These are phyloP conservation scores for Mediolabrus comicus DNA, from an alignment of 108 stramenopile species.

Conservation along the genomic window DNA sequence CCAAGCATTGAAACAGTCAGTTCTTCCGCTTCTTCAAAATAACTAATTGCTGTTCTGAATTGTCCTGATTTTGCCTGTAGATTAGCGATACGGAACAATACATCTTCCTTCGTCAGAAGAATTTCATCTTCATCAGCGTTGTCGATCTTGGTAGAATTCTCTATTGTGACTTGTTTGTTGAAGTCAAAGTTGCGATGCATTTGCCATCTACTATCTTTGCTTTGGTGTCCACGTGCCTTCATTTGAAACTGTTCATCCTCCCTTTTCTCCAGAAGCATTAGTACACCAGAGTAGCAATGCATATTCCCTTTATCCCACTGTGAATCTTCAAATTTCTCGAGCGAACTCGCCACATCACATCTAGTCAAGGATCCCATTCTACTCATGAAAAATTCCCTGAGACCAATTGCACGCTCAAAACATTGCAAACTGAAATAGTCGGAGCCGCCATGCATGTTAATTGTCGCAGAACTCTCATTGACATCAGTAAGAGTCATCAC, in stretches of 20 bases:
- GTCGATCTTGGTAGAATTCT: background rate
- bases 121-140: background rate
- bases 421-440: constrained; percentile 15
- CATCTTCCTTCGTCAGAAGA: constrained; percentile 35
- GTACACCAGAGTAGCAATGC: constrained; percentile 25
- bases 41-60: constrained; percentile 34
- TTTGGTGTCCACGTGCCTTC: background rate
- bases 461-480: constrained; percentile 24
- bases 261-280: constrained; percentile 29
- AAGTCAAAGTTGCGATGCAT: constrained; percentile 2
- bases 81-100: constrained; percentile 45
- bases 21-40: constrained; percentile 42
- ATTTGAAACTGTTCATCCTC: constrained; percentile 1
- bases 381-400: constrained; percentile 21
- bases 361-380: constrained; percentile 12
- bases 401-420: constrained; percentile 38
- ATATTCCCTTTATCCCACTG: constrained; percentile 23
- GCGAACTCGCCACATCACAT: constrained; percentile 14
- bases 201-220: constrained; percentile 16
- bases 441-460: constrained; percentile 14
- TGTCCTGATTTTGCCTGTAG: constrained; percentile 26
- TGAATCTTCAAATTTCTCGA: constrained; percentile 30
- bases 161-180: background rate
- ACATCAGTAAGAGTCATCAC: constrained; percentile 31
- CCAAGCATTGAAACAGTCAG: constrained; percentile 33